Base-by-base conservation (phyloP, 169 alveolate species). In the Cyclospora cayetanensis region DNA sequence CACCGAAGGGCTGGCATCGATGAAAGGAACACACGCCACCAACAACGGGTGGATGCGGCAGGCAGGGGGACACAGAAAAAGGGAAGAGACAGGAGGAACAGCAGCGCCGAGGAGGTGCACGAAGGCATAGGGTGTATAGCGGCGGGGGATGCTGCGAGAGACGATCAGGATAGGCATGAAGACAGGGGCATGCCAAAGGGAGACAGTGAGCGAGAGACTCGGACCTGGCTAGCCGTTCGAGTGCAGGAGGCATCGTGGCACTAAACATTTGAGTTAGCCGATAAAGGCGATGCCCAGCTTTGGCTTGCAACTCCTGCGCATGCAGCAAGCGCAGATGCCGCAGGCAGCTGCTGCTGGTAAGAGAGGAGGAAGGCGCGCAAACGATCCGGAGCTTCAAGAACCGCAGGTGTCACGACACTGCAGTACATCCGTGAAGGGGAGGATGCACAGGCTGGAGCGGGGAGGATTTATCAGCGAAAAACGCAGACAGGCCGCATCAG, bases 231-330 rank as follows among this genome's bases (percentile, higher is more conserved):
- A 98, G 87, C 63, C 96, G 96, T 92, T 98, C 99, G 25, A 98
- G 97, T n/a, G 98, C 97, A 53, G 98, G 97, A 43, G 98, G 98
- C 99, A 98, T 98, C 0, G 99, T 98, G 2, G 99, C 99, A 39
- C 99, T 96, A 92, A 97, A 98, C 98, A 98, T 96, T 60, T 96
- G 98, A 29, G 99, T 98, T 27, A 97, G 96, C 70, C 99, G 95
- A 80, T 96, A 96, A 31, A 95, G 91, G 29, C 97, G 93, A 90
- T 97, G 97, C 20, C 99, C 99, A 5, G 97, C 98, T 80, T 95
- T 94, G 29, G 98, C 94, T 68, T 94, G 94, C 91, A 97, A 82
- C 85, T 97, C 98, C 95, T 96, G 94, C 4, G 84, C 27, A 20
- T 4, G n/a, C 22, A 20, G 39, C 25, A 79, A 37, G 60, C 25